Conservation (phyloP, 1,284 basidiomycete genomes). For the Chiua sp. region DNA sequence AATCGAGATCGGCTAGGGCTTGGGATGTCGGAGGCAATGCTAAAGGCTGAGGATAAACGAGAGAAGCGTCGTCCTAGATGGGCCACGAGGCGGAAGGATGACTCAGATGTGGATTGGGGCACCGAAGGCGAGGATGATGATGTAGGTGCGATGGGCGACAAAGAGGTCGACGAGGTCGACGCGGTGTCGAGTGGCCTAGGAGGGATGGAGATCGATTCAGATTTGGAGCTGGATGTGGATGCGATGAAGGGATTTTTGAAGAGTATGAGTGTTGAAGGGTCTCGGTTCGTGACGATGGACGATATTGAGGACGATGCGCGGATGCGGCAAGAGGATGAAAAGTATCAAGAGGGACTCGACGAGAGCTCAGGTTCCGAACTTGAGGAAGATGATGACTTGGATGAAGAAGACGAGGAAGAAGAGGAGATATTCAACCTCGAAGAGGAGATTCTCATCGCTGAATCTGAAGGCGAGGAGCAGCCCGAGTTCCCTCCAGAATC, state of each 20-base stretch:
- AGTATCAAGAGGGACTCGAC: constrained; percentile 27
- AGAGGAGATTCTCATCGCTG: constrained; percentile 30
- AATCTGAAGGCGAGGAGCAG: constrained; percentile 33
- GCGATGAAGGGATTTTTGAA: constrained; percentile 62
- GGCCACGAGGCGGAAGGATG: constrained; percentile 59
- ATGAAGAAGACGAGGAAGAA: constrained; percentile 16
- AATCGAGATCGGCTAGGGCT: constrained; percentile 41
- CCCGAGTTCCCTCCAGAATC: constrained; percentile 33
- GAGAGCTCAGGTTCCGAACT: constrained; percentile 25
- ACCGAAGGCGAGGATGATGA: constrained; percentile 47
- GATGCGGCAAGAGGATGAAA: constrained; percentile 60
- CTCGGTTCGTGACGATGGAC: constrained; percentile 62
- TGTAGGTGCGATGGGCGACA: constrained; percentile 28
- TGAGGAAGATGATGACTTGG: constrained; percentile 17
- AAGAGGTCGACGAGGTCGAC: constrained; percentile 37
- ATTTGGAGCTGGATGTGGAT: constrained; percentile 48
- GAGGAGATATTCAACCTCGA: constrained; percentile 25
- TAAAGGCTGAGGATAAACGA: constrained; percentile 43
- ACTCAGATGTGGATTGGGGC: constrained; percentile 79
- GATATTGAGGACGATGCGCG: constrained; percentile 63
- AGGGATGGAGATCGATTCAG: constrained; percentile 67
- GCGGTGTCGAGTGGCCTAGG: constrained; percentile 43
- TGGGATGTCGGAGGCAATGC: constrained; percentile 56
- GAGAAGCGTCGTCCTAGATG: constrained; percentile 45
- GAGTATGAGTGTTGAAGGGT: constrained; percentile 55